Evolutionary conservation across 2,329 filamentous ascomycete genomes (phyloP), one percentile per base, ranked within the genome.

Genomic region (Fusarium cicatricum): DNA sequence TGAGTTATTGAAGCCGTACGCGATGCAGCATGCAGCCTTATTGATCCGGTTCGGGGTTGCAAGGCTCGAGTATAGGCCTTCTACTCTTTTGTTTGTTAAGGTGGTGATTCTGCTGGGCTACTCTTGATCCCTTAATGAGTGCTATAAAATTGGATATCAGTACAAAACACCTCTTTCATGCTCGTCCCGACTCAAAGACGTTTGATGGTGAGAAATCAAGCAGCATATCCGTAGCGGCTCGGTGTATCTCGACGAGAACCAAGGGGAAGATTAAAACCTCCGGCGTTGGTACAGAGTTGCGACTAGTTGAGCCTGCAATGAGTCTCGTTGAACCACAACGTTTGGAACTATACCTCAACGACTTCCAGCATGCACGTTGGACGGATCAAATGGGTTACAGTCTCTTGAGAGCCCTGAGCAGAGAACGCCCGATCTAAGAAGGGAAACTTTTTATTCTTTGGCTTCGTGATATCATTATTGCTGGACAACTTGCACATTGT

Each of bases 401-500:
- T 11, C 31, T 11, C 45, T 16, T 5, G 12, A 9, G 14, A 31
- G 16, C 14, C 37, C 19, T 17, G 14, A 29, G 16, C 36, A 28
- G 34, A 31, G 11, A n/a, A 21, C 31, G 14, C 34, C 16, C 31
- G 23, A 23, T 26, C 17, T 47, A 11, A 41, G 32, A 32, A 31
- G 39, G 34, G 21, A 16, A 45, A 54, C 36, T 42, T 43, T 23
- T 42, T 34, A 10, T 9, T 65, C 60, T 56, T 59, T 58, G 42
- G 52, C 63, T 28, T 55, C 23, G 33, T 64, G 65, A 48, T 26
- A 29, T 60, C 57, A 56, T 64, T 70, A 89, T 77, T 90, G 89
- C 78, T 92, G 90, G 59, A 95, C 90, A 62, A 94, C 89, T 74
- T 94, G 90, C 45, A 95, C 85, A 70, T 94, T 94, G 78, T 95